Conservation (phyloP, 257 asterid species). For the Osmanthus fragrans region DNA sequence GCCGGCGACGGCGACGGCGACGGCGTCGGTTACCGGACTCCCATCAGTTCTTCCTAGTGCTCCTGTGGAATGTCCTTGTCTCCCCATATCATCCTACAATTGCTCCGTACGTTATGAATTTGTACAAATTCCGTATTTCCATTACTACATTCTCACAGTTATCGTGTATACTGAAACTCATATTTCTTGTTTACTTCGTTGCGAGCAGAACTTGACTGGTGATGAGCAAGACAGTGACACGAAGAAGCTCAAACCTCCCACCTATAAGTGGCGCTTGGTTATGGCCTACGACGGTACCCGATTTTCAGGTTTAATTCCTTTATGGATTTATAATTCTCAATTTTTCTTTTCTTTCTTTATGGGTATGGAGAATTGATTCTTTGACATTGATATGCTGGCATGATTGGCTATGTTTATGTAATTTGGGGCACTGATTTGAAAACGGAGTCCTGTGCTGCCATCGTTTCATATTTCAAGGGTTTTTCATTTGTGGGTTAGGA, state of each 20-base stretch:
- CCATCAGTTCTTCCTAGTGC: neutral
- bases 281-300: constrained; percentile 85
- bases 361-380: neutral
- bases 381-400: neutral
- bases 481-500: neutral
- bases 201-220: constrained; percentile 36
- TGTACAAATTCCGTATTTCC: neutral
- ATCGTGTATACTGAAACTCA: neutral
- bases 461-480: neutral
- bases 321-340: neutral
- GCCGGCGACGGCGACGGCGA: neutral
- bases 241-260: constrained; percentile 29
- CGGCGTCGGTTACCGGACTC: neutral
- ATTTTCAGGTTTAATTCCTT: constrained; percentile 63
- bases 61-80: neutral
- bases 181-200: neutral
- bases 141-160: neutral
- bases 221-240: constrained; percentile 29
- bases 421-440: neutral
- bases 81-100: neutral
- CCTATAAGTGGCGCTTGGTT: constrained; percentile 76
- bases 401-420: neutral
- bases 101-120: neutral
- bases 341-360: neutral
- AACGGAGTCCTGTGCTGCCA: neutral